A percentile compares a stretch with the other conserved stretches of the same genome.
These are phyloP conservation scores for Thielaviopsis euricoi DNA, from an alignment of 2,329 filamentous ascomycete genomes.

Conservation along the genomic window DNA sequence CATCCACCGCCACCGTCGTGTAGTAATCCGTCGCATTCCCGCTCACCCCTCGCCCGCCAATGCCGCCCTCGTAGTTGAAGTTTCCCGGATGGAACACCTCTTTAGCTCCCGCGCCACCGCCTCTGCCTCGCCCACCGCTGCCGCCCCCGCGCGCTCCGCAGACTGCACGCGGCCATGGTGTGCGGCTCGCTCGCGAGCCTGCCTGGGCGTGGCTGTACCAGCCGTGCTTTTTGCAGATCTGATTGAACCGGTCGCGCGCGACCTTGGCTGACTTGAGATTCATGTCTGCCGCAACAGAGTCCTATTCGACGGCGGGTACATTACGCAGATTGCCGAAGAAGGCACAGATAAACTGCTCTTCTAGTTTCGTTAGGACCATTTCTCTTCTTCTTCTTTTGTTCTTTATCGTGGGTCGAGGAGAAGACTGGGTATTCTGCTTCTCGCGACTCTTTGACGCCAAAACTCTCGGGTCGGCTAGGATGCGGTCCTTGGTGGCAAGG, in stretches of 20 bases:
- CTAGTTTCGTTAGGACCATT: no score
- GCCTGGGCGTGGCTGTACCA: constrained; percentile 19
- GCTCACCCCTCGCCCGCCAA: not conserved
- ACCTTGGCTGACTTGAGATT: constrained; percentile 26
- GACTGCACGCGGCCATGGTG: no score
- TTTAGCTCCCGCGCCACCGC: not conserved
- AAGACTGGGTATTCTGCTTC: no score
- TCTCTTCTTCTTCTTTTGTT: no score
- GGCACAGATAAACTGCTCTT: constrained; percentile 9
- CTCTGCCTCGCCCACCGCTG: not conserved
- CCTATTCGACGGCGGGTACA: constrained; percentile 26
- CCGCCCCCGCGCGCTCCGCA: not conserved
- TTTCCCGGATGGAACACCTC: not conserved
- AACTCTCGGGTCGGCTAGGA: no score
- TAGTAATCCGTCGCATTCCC: not conserved
- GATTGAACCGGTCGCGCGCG: constrained; percentile 25
- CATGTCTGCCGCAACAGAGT: constrained; percentile 21
- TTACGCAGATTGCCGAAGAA: constrained; percentile 26
- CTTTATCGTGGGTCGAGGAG: not conserved
- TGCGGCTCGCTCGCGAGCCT: constrained; percentile 13
- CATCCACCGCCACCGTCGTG: not conserved
- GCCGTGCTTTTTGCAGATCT: constrained; percentile 24
- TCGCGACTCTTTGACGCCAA: no score
- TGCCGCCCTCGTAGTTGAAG: not conserved
- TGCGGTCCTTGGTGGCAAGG: no score